These are phyloP conservation scores for Phytophthora idaei DNA, from an alignment of 352 stramenopile genomes.

Conservation along the genomic window DNA sequence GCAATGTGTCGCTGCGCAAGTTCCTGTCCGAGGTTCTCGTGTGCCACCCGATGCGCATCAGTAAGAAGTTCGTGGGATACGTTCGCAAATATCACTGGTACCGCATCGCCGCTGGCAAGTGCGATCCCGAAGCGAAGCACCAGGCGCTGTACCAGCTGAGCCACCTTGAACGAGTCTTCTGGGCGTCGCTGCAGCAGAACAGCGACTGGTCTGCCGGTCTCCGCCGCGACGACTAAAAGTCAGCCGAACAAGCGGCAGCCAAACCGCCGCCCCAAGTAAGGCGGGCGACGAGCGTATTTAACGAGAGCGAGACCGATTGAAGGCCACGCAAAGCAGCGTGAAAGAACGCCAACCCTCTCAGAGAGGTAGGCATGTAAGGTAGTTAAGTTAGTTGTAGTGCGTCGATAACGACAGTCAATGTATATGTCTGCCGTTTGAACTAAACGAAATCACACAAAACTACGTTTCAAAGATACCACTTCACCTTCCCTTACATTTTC, in stretches of 20 bases:
- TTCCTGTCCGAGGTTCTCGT: slow-evolving; percentile 88
- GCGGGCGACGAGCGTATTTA: slow-evolving; percentile 33
- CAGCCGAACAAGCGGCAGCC: neutral
- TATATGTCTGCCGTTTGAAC: neutral
- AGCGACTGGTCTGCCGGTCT: slow-evolving; percentile 47
- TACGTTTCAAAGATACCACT: neutral
- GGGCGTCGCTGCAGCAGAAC: slow-evolving; percentile 65
- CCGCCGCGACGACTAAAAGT: slow-evolving; percentile 23
- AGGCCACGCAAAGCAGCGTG: slow-evolving; percentile 10
- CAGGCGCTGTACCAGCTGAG: slow-evolving; percentile 49
- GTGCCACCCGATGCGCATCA: slow-evolving; percentile 91
- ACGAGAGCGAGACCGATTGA: slow-evolving; percentile 25
- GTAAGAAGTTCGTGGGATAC: slow-evolving; percentile 91
- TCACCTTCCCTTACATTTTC: neutral
- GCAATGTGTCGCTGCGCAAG: slow-evolving; percentile 85
- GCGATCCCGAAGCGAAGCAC: slow-evolving; percentile 53
- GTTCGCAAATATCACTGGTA: slow-evolving; percentile 91
- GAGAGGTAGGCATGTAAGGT: slow-evolving; percentile 18
- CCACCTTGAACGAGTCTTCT: slow-evolving; percentile 64
- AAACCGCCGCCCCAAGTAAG: slow-evolving; percentile 1
- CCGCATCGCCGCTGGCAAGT: slow-evolving; percentile 69
- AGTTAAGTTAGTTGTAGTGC: slow-evolving; percentile 15
- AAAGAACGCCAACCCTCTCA: slow-evolving; percentile 6
- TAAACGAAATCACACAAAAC: neutral
- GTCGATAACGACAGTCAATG: slow-evolving; percentile 6